Conservation (phyloP, 768 basidiomycete species). For the Lentinula lateritia region DNA sequence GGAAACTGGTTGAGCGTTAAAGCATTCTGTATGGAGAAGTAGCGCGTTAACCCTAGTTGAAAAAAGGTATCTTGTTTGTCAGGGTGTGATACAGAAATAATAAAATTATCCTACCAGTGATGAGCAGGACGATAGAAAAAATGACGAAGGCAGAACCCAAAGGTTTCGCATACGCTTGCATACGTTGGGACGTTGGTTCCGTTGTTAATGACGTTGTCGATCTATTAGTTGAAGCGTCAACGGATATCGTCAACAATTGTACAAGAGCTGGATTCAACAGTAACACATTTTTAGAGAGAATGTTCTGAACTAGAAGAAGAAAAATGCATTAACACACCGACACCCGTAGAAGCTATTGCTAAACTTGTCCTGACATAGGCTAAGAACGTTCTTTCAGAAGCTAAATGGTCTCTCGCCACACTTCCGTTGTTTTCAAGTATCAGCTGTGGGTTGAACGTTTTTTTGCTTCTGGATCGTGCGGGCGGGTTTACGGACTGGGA, state of each 20-base stretch:
- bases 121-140: not conserved
- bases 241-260: not conserved
- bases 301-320: not conserved
- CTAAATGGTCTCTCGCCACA: slow-evolving; percentile 60
- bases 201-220: not conserved
- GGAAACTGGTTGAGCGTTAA: slow-evolving; percentile 35
- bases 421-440: slow-evolving; percentile 53
- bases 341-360: slow-evolving; percentile 51
- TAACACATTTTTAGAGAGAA: not conserved
- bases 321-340: slow-evolving; percentile 36
- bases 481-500: not conserved
- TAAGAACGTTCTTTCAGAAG: slow-evolving; percentile 58
- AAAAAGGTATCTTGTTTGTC: too few species aligned
- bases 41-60: slow-evolving; percentile 15
- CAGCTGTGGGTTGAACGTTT: not conserved
- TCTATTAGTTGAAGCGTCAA: not conserved
- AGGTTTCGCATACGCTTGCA: not conserved
- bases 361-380: slow-evolving; percentile 64
- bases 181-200: not conserved
- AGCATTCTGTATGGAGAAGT: slow-evolving; percentile 24
- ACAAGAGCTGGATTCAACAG: not conserved
- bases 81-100: too few species aligned
- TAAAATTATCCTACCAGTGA: not conserved
- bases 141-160: not conserved
- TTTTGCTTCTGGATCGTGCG: not conserved